phyloP scores from a whole-genome alignment of 2,329 filamentous ascomycete species.

The Zymoseptoria crescenta region DNA sequence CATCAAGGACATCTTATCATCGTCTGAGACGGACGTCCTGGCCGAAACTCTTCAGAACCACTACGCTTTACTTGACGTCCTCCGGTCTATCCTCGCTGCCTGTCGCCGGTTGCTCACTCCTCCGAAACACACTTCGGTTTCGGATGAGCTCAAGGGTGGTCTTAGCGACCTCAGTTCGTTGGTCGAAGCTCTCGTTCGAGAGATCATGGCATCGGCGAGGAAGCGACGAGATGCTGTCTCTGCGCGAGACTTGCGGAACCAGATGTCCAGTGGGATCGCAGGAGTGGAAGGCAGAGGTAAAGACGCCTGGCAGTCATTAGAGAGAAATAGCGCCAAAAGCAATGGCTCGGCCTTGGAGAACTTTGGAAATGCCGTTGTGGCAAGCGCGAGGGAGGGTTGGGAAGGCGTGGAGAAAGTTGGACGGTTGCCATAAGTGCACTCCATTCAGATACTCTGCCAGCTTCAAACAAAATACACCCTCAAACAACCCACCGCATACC shows the following conservation, averaged over 20 bases:
- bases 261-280: slow-evolving; percentile 3
- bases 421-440: background rate
- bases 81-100: slow-evolving; percentile 16
- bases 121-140: background rate
- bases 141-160: background rate
- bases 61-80: slow-evolving; percentile 22
- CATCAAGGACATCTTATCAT: slow-evolving; percentile 7
- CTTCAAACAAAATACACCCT: background rate
- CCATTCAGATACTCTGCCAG: background rate
- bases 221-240: slow-evolving; percentile 13
- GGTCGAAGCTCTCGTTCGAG: slow-evolving; percentile 4
- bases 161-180: slow-evolving; percentile 6
- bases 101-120: slow-evolving; percentile 5
- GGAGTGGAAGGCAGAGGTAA: slow-evolving; percentile 6
- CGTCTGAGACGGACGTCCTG: slow-evolving; percentile 5
- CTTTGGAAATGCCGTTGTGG: slow-evolving; percentile 18
- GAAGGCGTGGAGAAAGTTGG: slow-evolving; percentile 16
- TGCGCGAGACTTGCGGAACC: slow-evolving; percentile 12
- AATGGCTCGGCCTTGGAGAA: background rate
- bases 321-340: background rate
- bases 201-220: slow-evolving; percentile 11
- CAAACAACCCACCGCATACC: background rate
- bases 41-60: slow-evolving; percentile 14
- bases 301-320: background rate
- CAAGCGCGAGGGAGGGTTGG: slow-evolving; percentile 24